These are phyloP conservation scores for Arthrobotrys conoides DNA, from an alignment of 2,329 filamentous ascomycete genomes.

Conservation along the genomic window DNA sequence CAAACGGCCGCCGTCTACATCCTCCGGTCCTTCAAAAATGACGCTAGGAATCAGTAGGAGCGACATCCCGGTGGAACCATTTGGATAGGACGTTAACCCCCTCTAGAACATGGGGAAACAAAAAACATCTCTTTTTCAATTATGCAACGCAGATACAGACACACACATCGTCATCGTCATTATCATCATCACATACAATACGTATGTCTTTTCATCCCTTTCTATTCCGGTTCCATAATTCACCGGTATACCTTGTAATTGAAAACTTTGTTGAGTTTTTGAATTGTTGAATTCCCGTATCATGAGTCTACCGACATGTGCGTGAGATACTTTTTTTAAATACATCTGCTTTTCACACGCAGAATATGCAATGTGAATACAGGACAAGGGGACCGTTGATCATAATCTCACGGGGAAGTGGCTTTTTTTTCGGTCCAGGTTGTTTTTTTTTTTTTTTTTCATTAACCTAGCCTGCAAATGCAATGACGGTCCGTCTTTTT, in stretches of 20 bases:
- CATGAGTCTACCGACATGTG: too few species aligned
- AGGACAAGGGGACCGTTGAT: constrained; percentile 37
- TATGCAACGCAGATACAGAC: constrained; percentile 48
- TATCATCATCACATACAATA: constrained; percentile 6
- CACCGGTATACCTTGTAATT: neutral
- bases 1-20: constrained; percentile 1
- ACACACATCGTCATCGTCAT: too few species aligned
- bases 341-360: neutral
- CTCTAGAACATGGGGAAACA: constrained; percentile 34
- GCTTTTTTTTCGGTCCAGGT: constrained; percentile 33
- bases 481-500: neutral
- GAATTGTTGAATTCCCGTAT: constrained; percentile 20
- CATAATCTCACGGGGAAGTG: constrained; percentile 37
- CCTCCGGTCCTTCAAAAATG: constrained; percentile 21
- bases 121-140: neutral
- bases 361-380: constrained; percentile 30
- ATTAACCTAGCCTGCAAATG: constrained; percentile 1
- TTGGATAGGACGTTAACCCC: neutral
- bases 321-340: constrained; percentile 23
- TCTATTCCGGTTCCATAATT: neutral
- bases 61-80: constrained; percentile 29
- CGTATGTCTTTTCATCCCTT: neutral
- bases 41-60: constrained; percentile 50
- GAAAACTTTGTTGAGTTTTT: too few species aligned
- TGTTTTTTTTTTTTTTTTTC: constrained; percentile 7